Base-by-base conservation (phyloP, 2,329 filamentous ascomycete species). In the Colletotrichum echinochloae region DNA sequence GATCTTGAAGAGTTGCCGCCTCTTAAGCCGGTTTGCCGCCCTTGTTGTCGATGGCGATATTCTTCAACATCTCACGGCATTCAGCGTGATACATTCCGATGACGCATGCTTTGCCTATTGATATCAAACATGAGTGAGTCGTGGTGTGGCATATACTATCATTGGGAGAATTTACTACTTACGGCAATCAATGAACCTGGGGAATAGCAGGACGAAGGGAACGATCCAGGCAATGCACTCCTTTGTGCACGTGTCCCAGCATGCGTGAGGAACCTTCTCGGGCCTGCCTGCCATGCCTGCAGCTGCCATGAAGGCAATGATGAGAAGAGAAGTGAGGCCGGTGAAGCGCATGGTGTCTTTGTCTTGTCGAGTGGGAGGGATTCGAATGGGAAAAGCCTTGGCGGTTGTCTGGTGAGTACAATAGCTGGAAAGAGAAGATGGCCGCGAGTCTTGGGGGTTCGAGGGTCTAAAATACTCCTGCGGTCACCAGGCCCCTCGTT, bases 181-280 rank as follows among this genome's bases (percentile, higher is more conserved):
- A 56, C 52, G 52, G 52, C 52, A 56, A 12, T 56, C 52, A 23
- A 56, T 56, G 52, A 56, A 56, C 14, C 12, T 56, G 12, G 52
- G 52, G 8, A 56, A 56, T 7, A 26, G 3, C 1, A 56, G 0
- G 12, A 37, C 6, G 0, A 39, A 23, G 12, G 52, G 52, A 2
- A 56, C 1, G 3, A 56, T 18, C 52, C 52, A 56, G 11, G 20
- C n/a, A 2, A 56, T 3, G 33, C 52, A 56, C 35, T 56, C 52
- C 6, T 56, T 56, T 14, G n/a, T 39, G 11, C 52, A 56, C 14
- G 26, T 56, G 8, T 18, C n/a, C 52, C 52, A 56, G 52, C 52
- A 56, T 11, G 0, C 52, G n/a, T 26, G 12, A 14, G 52, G 52
- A 14, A 56, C n/a, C 5, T 26, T 20, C 1, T 33, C 33, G 8